Conservation (phyloP, 257 asterid species). For the Solanum virginianum region DNA sequence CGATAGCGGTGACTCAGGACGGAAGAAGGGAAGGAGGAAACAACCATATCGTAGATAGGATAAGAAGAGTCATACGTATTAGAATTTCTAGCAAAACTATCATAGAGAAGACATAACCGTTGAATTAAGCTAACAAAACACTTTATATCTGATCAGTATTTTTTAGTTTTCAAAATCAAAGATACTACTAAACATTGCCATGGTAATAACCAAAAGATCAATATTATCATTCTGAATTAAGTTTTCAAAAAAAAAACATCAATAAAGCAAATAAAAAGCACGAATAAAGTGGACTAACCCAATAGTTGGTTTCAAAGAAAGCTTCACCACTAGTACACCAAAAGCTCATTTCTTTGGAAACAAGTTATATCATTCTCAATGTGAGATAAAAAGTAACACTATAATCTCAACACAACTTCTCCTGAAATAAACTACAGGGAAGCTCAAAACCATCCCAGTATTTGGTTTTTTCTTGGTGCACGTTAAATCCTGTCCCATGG, state of each 20-base stretch:
- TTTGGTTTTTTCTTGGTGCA: background rate
- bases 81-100: background rate
- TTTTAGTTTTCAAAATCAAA: background rate
- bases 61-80: background rate
- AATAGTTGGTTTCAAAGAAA: background rate
- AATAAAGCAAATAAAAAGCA: background rate
- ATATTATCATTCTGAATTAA: background rate
- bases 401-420: too few species aligned
- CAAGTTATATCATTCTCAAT: background rate
- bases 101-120: background rate
- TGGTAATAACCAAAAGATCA: background rate
- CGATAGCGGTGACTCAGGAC: slow-evolving; percentile 23
- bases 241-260: background rate
- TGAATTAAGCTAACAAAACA: background rate
- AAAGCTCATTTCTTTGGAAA: background rate
- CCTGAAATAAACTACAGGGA: background rate
- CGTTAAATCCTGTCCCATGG: background rate
- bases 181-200: background rate
- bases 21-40: slow-evolving; percentile 24
- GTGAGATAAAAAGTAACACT: too few species aligned
- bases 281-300: background rate
- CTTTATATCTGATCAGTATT: background rate
- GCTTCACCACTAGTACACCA: background rate
- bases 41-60: slow-evolving; percentile 71
- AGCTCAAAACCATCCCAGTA: background rate